Conservation (phyloP, 2,329 filamentous ascomycete genomes). For the Pseudocercospora eumusae region DNA sequence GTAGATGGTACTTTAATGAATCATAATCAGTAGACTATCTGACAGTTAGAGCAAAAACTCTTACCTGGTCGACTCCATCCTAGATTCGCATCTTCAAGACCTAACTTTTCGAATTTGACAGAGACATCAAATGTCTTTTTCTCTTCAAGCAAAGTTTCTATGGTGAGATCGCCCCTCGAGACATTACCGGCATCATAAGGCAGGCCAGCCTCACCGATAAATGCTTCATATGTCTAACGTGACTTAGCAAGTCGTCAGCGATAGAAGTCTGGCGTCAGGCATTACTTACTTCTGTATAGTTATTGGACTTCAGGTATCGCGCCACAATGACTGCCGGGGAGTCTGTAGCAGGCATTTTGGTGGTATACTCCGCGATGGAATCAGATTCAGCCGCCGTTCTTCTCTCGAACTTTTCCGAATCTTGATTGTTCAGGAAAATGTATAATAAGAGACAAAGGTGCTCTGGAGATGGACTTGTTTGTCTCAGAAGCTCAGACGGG, state of each 20-base stretch:
- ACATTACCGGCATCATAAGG: constrained; percentile 51
- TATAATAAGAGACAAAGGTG: background rate
- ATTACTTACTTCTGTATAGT: constrained; percentile 39
- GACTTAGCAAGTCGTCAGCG: constrained; percentile 25
- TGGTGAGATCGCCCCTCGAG: constrained; percentile 52
- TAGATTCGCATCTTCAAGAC: constrained; percentile 44
- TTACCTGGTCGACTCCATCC: too few relatives aligned
- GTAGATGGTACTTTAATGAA: constrained; percentile 15
- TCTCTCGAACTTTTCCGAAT: background rate
- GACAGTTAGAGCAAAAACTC: too few relatives aligned
- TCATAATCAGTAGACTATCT: constrained; percentile 12
- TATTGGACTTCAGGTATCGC: constrained; percentile 42
- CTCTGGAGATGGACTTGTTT: background rate
- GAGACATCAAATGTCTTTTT: constrained; percentile 60
- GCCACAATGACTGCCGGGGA: constrained; percentile 42
- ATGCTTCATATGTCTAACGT: constrained; percentile 57
- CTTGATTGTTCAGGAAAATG: background rate
- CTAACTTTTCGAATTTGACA: constrained; percentile 58
- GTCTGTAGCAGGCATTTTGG: constrained; percentile 38
- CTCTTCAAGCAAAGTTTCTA: constrained; percentile 62
- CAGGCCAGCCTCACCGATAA: constrained; percentile 59
- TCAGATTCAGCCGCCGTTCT: background rate
- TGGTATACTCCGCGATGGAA: background rate
- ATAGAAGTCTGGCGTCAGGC: background rate
- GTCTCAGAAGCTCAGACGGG: background rate